Base-by-base conservation (phyloP, 164 flowering plant species). In the Vitis rotundifolia region DNA sequence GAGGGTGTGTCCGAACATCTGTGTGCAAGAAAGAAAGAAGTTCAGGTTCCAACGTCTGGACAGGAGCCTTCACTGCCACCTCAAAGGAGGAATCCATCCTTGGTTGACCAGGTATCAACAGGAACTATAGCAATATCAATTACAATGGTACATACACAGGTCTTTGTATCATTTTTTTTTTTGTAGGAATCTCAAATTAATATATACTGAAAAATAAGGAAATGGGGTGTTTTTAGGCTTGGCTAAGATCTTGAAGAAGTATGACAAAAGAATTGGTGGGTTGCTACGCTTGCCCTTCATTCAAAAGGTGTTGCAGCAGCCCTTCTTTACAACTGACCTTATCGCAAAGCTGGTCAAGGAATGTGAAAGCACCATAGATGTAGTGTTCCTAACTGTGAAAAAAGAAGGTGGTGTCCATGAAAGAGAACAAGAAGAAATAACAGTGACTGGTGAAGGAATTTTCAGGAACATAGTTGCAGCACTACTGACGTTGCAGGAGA, bases 231-330 rank as follows among this genome's bases (percentile, higher is more conserved):
- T 29, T 29, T 29, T 29, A 89, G 93, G 91, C 9, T 48, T 87
- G 66, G 86, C 80, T 1, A 89, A 89, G 83, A 89, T 89, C 53
- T 70, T 86, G 50, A 89, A 89, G 82, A 89, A 89, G 77, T 87
- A 87, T n/a, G 89, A 89, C 77, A 89, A 89, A 70, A 59, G 84
- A 75, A 87, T 86, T 0, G 93, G 93, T 0, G 78, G 78, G 6
- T 28, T 84, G 26, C 44, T 89, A 52, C 37, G 37, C 37, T 29
- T 29, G 37, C 37, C 37, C 37, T 29, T 29, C 37, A 29, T 29
- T 29, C 37, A 87, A 28, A 84, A 74, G 63, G 89, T 84, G 9
- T 65, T 80, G 65, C 64, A 82, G 66, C 91, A 89, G 60, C 93
- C 93, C 0, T 87, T 89, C 62, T 86, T 84, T 59, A 87, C 78